Base-by-base conservation (phyloP, 805 yeast species). In the Suhomyces sp. region DNA sequence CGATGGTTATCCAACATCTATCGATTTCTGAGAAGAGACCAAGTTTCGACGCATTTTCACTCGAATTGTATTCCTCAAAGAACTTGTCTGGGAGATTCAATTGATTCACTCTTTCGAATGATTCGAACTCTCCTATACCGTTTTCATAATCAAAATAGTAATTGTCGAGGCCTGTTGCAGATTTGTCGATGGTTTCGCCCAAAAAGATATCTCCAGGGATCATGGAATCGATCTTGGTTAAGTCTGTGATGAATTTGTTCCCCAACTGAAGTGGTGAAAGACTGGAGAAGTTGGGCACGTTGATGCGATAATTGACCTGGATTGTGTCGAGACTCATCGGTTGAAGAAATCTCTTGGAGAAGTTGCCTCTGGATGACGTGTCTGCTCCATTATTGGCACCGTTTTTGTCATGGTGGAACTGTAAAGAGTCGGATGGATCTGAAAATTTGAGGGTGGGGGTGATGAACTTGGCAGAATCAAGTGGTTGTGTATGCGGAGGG, bases 1-100 rank as follows among this genome's bases (percentile, higher is more conserved):
- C 97, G 20, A 81, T 77, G 3, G 83, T 78, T 20, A 91, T 73
- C 96, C 97, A 93, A 10, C 90, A 79, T 40, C 95, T 77, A 42
- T 78, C 76, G 19, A 93, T 72, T 39, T 83, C 88, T 0, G 90
- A 77, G 46, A 93, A 80, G 17, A 88, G 63, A 10, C 98, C 98
- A 79, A 86, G 81, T 40, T 81, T 79, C 24, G 88, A 78, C 31
- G 72, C 72, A 35, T 79, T 73, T 50, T 83, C 81, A 5, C 85
- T 72, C 31, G 74, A 72, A 44, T 79, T 80, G 54, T 81, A 77
- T 47, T 84, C 88, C 36, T 81, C 82, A 46, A 84, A 76, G 42
- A 88, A 78, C 42, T 75, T 78, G 54, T 88, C 95, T 1, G 97
- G 97, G 33, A 90, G 76, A 50, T 76, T 78, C 39, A 81, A 68